Percentiles rank a stretch among this genome's conserved stretches.
These are phyloP conservation scores for Stenogyne calaminthoides DNA, from an alignment of 305 asterid species.

Conservation along the genomic window DNA sequence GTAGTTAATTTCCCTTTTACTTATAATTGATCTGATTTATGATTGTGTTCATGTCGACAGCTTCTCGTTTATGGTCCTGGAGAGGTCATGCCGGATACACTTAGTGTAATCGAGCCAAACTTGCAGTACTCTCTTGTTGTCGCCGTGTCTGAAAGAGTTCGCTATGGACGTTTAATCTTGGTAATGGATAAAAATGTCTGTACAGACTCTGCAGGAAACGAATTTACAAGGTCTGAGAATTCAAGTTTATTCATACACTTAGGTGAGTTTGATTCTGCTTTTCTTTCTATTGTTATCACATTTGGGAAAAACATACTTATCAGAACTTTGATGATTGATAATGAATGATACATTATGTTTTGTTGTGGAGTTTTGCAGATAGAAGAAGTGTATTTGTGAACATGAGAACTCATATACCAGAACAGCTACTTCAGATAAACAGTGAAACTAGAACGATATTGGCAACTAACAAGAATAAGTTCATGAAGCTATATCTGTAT, in stretches of 20 bases:
- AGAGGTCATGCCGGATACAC: slow-evolving; percentile 64
- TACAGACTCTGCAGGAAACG: slow-evolving; percentile 78
- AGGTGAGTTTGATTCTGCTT: slow-evolving; percentile 53
- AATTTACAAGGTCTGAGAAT: slow-evolving; percentile 60
- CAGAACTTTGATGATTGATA: background rate
- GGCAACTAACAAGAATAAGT: slow-evolving; percentile 69
- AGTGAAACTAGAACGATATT: slow-evolving; percentile 64
- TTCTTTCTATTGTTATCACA: background rate
- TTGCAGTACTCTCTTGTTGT: slow-evolving; percentile 57
- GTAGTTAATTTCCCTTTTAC: background rate
- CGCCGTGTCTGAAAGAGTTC: slow-evolving; percentile 52
- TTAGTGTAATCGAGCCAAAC: slow-evolving; percentile 53
- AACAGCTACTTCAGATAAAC: slow-evolving; percentile 64
- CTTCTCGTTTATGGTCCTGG: slow-evolving; percentile 91
- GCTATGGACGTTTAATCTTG: slow-evolving; percentile 61
- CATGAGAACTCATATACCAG: slow-evolving; percentile 83
- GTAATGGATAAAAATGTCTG: slow-evolving; percentile 77
- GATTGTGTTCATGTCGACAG: slow-evolving; percentile 42
- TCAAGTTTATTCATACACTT: slow-evolving; percentile 71
- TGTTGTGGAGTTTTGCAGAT: slow-evolving; percentile 50
- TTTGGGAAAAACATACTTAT: background rate
- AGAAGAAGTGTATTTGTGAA: slow-evolving; percentile 69
- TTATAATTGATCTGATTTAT: background rate
- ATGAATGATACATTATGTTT: slow-evolving; percentile 15
- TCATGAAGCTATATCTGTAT: slow-evolving; percentile 70